Percentiles rank a stretch among this genome's conserved stretches.
phyloP scores from a whole-genome alignment of 305 asterid genomes.

The Fraxinus paxiana region DNA sequence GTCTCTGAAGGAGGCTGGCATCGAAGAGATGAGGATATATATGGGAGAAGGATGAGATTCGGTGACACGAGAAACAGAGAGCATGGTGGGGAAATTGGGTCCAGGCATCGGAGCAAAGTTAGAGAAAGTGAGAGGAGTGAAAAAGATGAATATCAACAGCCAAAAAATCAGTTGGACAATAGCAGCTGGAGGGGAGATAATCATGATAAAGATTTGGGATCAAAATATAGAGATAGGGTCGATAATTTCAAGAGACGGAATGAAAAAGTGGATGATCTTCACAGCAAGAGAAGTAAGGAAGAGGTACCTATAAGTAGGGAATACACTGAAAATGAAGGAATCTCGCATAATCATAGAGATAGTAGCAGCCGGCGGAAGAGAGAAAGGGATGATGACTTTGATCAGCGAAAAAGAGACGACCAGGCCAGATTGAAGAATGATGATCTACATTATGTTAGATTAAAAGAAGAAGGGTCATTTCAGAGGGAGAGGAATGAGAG shows the following conservation, averaged over 20 bases:
- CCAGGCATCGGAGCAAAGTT: conserved; percentile 52
- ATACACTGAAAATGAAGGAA: conserved; percentile 55
- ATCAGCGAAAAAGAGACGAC: conserved; percentile 69
- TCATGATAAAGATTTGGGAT: conserved; percentile 54
- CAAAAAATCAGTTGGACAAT: conserved; percentile 58
- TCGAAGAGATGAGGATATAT: conserved; percentile 61
- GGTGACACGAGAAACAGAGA: conserved; percentile 68
- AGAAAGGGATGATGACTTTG: conserved; percentile 72
- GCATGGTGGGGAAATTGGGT: conserved; percentile 51
- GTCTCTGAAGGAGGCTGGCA: conserved; percentile 62
- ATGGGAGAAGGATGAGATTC: conserved; percentile 51
- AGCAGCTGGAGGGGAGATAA: conserved; percentile 56
- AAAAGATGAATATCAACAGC: conserved; percentile 51
- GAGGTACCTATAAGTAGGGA: conserved; percentile 50
- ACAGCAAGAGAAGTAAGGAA: conserved; percentile 70
- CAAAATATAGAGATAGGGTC: conserved; percentile 61
- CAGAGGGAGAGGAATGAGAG: conserved; percentile 70
- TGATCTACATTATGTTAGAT: conserved; percentile 55
- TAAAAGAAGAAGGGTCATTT: conserved; percentile 60
- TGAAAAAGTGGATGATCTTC: conserved; percentile 50
- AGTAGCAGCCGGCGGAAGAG: conserved; percentile 64
- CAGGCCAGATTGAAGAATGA: conserved; percentile 56
- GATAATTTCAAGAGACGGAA: conserved; percentile 49
- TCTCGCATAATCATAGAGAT: conserved; percentile 50
- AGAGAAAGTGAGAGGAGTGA: conserved; percentile 67